Evolutionary conservation across 768 basidiomycete species (phyloP), one percentile per base, ranked within the genome.

Genomic region (Pleurotus cornucopiae): DNA sequence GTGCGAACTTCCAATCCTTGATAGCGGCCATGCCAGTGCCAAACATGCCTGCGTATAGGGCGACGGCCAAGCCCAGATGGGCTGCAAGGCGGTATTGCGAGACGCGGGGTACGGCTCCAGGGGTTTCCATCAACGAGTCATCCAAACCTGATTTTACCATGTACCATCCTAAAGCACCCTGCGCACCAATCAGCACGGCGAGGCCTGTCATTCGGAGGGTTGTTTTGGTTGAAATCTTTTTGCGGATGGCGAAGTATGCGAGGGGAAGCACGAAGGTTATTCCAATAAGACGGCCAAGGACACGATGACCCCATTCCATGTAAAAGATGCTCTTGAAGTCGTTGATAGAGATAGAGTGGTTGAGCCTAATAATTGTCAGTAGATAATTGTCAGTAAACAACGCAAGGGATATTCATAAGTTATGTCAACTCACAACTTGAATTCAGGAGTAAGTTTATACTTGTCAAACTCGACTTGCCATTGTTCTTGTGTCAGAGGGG

Each of bases 131-230:
- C 53, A 91, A 75, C 9, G 89, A 81, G 53, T 91, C 83, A 63
- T 94, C 89, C 9, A 99, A 77, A 1, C 97, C 97, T 11, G 94
- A 98, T 69, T 95, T 89, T 55, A 99, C 97, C 97, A 99, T 99
- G 76, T 98, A 98, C 97, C 97, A 99, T 23, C 97, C 97, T 16
- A 99, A 78, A 16, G 82, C 78, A 46, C 97, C 97, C 70, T 99
- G 94, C 16, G 84, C 86, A 25, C 94, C 97, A 49, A 99, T 88
- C 30, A 98, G 82, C 0, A 85, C 65, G 0, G 87, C 89, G 60
- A 98, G 79, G 2, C 82, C 86, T 12, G 81, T 69, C 20, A 97
- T 81, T 59, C 84, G 82, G n/a, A 70, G 63, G 1, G 85, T 80
- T 57, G 93, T 76, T 0, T 80, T 67, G 2, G 76, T 71, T 4